phyloP scores from a whole-genome alignment of 768 basidiomycete genomes.

The Mycena amicta region DNA sequence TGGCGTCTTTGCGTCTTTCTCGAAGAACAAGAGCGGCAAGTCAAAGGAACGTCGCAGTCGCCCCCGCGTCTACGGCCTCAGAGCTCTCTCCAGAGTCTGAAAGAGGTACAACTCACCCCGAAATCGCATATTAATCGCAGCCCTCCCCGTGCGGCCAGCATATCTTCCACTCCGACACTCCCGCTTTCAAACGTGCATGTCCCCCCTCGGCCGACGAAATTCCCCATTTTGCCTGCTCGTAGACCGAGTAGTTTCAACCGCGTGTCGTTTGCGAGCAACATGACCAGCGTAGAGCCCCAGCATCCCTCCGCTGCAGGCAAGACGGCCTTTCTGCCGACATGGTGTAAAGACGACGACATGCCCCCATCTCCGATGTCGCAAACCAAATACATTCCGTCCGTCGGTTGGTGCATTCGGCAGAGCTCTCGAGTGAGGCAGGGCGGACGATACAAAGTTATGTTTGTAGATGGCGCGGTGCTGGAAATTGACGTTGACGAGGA shows the following conservation, averaged over 20 bases:
- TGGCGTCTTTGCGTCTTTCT: conserved; percentile 28
- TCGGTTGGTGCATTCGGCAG: conserved; percentile 48
- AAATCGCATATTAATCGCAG: too few relatives aligned
- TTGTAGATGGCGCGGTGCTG: conserved; percentile 41
- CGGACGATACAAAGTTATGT: conserved; percentile 47
- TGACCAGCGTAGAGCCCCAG: conserved; percentile 16
- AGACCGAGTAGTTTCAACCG: neutral
- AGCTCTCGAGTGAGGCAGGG: conserved; percentile 40
- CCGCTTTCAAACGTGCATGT: neutral
- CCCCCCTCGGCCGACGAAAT: neutral
- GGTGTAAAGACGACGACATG: conserved; percentile 22
- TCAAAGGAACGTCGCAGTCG: neutral
- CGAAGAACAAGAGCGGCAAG: conserved; percentile 16
- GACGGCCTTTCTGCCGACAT: conserved; percentile 15
- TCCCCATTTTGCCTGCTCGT: neutral
- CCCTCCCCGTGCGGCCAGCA: neutral
- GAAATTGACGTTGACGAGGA: conserved; percentile 49
- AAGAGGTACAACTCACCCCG: neutral
- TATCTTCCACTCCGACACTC: neutral
- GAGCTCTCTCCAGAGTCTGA: neutral
- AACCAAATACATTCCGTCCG: conserved; percentile 41
- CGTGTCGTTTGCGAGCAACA: conserved; percentile 2
- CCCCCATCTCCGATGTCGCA: conserved; percentile 25
- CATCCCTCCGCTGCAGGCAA: conserved; percentile 16
- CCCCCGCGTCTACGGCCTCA: neutral